Conservation (phyloP, 805 yeast genomes). For the Candida wancherniae region DNA sequence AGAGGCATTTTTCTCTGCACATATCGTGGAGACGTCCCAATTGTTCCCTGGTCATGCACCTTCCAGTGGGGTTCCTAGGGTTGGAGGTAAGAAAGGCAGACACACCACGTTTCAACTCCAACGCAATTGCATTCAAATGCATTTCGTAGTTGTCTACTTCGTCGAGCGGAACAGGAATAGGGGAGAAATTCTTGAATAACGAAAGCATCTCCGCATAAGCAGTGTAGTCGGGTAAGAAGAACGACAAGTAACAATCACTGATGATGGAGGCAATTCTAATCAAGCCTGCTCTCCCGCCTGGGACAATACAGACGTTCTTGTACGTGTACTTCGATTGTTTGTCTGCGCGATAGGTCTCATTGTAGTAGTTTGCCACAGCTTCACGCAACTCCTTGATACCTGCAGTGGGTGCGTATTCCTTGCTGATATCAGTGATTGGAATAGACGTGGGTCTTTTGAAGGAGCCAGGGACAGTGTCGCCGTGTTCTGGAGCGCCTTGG, state of each 20-base stretch:
- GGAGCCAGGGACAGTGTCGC: constrained; percentile 54
- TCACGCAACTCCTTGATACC: constrained; percentile 51
- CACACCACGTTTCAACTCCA: constrained; percentile 54
- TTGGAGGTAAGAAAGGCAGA: constrained; percentile 55
- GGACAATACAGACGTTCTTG: constrained; percentile 59
- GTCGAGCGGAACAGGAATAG: constrained; percentile 57
- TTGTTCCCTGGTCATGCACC: constrained; percentile 44
- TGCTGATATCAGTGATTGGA: constrained; percentile 42
- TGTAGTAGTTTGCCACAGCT: constrained; percentile 55
- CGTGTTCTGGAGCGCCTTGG: constrained; percentile 64
- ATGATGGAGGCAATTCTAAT: constrained; percentile 59
- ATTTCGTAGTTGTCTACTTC: constrained; percentile 55
- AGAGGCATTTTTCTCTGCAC: constrained; percentile 49
- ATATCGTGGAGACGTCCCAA: constrained; percentile 45
- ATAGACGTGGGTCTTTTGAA: constrained; percentile 48
- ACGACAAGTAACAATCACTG: constrained; percentile 54
- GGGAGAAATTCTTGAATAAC: constrained; percentile 56
- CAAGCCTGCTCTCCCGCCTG: constrained; percentile 61
- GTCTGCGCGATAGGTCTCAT: constrained; percentile 47
- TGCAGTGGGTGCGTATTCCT: constrained; percentile 59
- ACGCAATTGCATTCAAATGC: constrained; percentile 47
- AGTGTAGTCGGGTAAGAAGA: constrained; percentile 59
- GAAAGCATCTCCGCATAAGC: constrained; percentile 65
- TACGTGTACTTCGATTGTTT: constrained; percentile 50
- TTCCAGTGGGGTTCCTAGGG: constrained; percentile 62